These are phyloP conservation scores for Eucalyptus brandiana DNA, from an alignment of 345 rosid species.

Conservation along the genomic window DNA sequence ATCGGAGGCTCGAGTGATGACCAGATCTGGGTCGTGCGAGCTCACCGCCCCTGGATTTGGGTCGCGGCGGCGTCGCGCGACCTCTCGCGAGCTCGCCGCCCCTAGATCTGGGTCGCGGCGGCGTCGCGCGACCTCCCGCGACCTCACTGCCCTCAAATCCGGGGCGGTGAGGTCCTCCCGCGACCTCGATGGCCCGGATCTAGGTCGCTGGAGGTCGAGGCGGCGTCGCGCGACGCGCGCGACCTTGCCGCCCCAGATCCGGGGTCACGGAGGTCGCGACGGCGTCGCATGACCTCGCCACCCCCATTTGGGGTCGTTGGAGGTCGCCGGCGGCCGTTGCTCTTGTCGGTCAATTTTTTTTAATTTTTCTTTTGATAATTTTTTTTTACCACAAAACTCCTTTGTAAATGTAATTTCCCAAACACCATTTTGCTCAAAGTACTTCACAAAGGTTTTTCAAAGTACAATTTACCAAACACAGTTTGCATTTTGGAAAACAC, in stretches of 20 bases:
- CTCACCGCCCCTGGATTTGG: fast-evolving
- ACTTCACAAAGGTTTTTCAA: too few relatives aligned
- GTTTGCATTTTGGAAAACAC: fast-evolving
- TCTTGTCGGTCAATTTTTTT: too few relatives aligned
- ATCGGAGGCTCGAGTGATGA: fast-evolving
- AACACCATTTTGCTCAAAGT: fast-evolving
- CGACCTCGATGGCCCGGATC: fast-evolving
- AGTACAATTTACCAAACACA: too few relatives aligned
- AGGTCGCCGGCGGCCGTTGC: too few relatives aligned
- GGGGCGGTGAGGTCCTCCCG: too few relatives aligned
- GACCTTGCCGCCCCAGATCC: fast-evolving
- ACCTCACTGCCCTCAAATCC: fast-evolving
- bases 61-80: too few relatives aligned
- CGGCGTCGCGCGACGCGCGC: fast-evolving
- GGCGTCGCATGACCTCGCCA: fast-evolving
- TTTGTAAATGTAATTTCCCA: too few relatives aligned
- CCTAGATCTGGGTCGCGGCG: fast-evolving
- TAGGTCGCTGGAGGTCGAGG: too few relatives aligned
- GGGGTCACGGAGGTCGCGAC: fast-evolving
- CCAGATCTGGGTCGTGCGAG: fast-evolving
- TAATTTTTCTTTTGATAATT: too few relatives aligned
- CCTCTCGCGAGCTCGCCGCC: too few relatives aligned
- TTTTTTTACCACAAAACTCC: too few relatives aligned
- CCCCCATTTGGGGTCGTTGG: fast-evolving
- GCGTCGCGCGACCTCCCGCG: too few relatives aligned